Base-by-base conservation (phyloP, 441 rosid genomes). In the Erodium moschatum region DNA sequence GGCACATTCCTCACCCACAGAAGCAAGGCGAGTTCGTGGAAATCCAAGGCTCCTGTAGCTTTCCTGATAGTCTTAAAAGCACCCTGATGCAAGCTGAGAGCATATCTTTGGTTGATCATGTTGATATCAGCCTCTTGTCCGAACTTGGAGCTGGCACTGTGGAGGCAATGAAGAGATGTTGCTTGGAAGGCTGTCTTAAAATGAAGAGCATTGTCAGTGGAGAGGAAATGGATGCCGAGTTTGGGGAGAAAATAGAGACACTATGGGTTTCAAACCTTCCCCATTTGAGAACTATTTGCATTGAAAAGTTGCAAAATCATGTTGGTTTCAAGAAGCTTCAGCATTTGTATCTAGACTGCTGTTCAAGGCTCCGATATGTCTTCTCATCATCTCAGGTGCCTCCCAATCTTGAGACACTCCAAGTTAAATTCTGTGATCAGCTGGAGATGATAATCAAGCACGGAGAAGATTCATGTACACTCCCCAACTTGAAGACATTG, bases 231-330 rank as follows among this genome's bases (percentile, higher is more conserved):
- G 40, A 35, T 35, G 40, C 40, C 19, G 64, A 68, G 68, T 18
- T 68, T 8, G 74, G 67, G 18, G 69, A 29, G 64, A 31, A 65
- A 21, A 70, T 85, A 24, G 79, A 81, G 80, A 75, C 68, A 44
- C 72, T 88, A 16, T 81, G 81, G 56, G 72, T 80, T 27, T 77
- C 84, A 62, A 85, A 70, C 61, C 83, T 86, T 69, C 78, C 74
- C 9, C 60, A 68, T 2, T 44, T 84, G 64, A 69, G 35, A 68
- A 74, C 72, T 10, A 50, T 86, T 65, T 54, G 44, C 66, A 66
- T 48, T 4, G 74, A 27, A 16, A 68, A 72, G 11, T 15, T 77
- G 9, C 69, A 54, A n/a, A 11, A 0, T 2, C 61, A 56, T 46
- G 52, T 1, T 52, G 50, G 66, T 73, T 74, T 82, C 4, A 35